A percentile compares a stretch with the other conserved stretches of the same genome.
Conservation (phyloP, 2,329 filamentous ascomycete species). For the Paramyrothecium roridum region DNA sequence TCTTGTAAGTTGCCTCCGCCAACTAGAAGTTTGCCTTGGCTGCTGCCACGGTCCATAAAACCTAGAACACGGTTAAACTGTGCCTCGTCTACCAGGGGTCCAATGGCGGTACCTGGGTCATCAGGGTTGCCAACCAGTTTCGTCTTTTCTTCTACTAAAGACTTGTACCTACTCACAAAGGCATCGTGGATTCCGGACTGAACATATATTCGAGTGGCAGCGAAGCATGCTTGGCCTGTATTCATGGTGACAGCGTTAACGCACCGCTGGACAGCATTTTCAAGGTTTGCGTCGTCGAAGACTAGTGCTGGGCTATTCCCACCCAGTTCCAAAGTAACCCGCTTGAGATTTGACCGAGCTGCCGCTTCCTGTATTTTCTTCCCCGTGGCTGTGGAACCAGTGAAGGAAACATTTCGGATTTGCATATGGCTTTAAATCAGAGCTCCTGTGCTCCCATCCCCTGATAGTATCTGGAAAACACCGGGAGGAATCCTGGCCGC, state of each 20-base stretch:
- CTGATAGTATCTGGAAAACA: conserved; percentile 16
- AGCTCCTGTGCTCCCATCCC: conserved; percentile 57
- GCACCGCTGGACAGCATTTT: background rate
- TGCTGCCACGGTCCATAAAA: background rate
- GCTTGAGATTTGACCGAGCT: conserved; percentile 53
- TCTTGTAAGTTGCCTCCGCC: too few species aligned
- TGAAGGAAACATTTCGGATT: conserved; percentile 60
- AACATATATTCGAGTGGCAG: background rate
- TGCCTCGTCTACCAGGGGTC: background rate
- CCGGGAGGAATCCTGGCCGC: background rate
- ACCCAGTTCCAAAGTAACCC: conserved; percentile 56
- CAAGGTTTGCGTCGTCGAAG: conserved; percentile 50
- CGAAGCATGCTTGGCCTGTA: background rate
- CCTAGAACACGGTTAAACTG: background rate
- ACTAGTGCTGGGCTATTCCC: conserved; percentile 58
- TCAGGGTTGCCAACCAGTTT: background rate
- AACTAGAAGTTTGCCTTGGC: conserved; percentile 25
- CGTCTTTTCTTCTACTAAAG: background rate
- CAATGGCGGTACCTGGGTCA: background rate
- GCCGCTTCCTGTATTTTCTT: conserved; percentile 55
- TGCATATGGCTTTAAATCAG: conserved; percentile 51
- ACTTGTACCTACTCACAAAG: background rate
- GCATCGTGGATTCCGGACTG: background rate
- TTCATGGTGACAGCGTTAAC: background rate
- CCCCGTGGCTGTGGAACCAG: conserved; percentile 55